phyloP scores from a whole-genome alignment of 768 basidiomycete species.

The Dioszegia crocea region DNA sequence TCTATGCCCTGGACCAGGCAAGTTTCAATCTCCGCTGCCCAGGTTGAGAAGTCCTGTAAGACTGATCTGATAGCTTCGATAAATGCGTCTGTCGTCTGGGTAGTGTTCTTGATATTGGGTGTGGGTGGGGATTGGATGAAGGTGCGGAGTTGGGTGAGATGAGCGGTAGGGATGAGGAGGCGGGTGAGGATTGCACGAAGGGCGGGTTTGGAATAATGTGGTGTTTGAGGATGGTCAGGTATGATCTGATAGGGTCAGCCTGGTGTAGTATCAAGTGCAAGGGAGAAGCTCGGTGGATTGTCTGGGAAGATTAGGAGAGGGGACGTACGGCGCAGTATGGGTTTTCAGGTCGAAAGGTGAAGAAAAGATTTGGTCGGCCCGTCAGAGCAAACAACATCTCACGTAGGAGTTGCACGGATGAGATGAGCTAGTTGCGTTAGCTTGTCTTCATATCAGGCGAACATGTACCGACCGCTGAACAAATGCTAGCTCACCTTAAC shows the following conservation, averaged over 20 bases:
- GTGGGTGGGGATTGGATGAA: neutral
- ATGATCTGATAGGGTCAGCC: neutral
- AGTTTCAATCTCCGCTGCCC: conserved; percentile 27
- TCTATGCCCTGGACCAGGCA: conserved; percentile 12
- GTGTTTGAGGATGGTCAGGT: conserved; percentile 19
- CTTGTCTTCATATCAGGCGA: neutral
- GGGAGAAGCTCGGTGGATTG: too few species aligned
- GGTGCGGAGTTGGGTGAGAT: conserved; percentile 7
- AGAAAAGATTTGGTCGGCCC: conserved; percentile 26
- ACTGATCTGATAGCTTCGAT: conserved; percentile 24
- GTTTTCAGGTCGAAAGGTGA: conserved; percentile 6
- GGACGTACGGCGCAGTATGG: conserved; percentile 1
- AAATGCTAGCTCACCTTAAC: too few species aligned
- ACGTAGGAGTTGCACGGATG: conserved; percentile 26
- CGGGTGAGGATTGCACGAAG: conserved; percentile 11
- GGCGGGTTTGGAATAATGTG: conserved; percentile 14
- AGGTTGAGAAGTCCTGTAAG: conserved; percentile 10
- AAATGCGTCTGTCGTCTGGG: conserved; percentile 32
- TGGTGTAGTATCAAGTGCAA: neutral
- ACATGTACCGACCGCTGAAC: too few species aligned
- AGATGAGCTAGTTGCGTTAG: conserved; percentile 20
- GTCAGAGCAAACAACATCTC: conserved; percentile 35
- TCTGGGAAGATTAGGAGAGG: neutral
- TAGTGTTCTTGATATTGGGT: neutral
- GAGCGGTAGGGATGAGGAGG: conserved; percentile 4